Base-by-base conservation (phyloP, 164 flowering plant genomes). In the Stephania cephalantha region DNA sequence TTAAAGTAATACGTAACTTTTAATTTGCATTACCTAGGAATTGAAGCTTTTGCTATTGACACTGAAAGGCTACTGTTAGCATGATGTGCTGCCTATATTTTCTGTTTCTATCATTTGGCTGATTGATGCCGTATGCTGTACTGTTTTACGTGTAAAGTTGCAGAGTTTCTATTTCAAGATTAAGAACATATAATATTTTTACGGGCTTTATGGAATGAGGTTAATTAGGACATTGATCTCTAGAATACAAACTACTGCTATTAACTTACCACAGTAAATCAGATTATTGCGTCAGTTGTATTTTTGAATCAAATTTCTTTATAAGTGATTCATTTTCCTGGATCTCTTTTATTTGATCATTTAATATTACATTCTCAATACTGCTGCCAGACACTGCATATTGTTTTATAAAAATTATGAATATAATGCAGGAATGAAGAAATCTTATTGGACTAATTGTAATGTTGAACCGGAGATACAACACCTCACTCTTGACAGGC, bases 381-480 rank as follows among this genome's bases (percentile, higher is more conserved):
- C 1, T 35, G 42, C 42, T 35, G 2, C 42, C 42, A 35, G 42
- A 35, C 4, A 35, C 42, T 35, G 42, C 42, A 35, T 35, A 12
- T 48, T 12, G 6, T 48, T 48, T 48, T 3, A 68, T 30, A 31
- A 68, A n/a, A 44, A 15, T 72, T 75, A 6, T 7, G 63, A 71
- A 77, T 35, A 52, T 73, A 46, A 42, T 84, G 82, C 87, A 95
- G 98, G 98, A 58, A 82, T 93, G 83, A 92, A 68, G 75, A 96
- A 96, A 83, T 13, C 90, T 8, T 96, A 92, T 72, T 90, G 97
- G 98, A 89, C 90, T 81, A 90, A 86, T 70, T 96, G 99, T 90
- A 96, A 96, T 72, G 84, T 89, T 66, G 98, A 93, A 73, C 97
- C 94, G 2, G 97, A 95, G 68, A 87, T 93, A 84, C 98, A 95